Percentiles rank a stretch among this genome's conserved stretches.
Conservation (phyloP, 371 early-diverging fungal genomes). For the Syncephalastrum racemosum region DNA sequence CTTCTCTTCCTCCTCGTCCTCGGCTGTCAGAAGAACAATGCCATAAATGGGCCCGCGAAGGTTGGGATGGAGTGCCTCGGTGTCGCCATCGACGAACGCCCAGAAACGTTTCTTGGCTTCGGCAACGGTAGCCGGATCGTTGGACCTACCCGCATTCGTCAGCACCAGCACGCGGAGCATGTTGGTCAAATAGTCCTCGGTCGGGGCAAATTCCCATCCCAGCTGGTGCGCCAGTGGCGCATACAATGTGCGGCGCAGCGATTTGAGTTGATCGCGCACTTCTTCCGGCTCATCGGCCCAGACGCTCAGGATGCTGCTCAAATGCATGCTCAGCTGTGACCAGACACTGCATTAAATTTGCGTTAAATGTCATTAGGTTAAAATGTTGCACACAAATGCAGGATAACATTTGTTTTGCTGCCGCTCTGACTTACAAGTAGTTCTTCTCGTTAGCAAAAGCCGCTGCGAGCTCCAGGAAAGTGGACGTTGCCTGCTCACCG, state of each 20-base stretch:
- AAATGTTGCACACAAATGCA: too few relatives aligned
- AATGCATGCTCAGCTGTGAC: slow-evolving; percentile 53
- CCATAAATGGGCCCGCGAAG: slow-evolving; percentile 79
- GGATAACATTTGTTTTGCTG: too few relatives aligned
- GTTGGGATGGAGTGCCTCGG: slow-evolving; percentile 75
- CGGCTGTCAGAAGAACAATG: slow-evolving; percentile 70
- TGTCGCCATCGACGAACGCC: slow-evolving; percentile 40
- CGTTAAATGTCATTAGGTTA: too few relatives aligned
- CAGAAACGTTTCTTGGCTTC: slow-evolving; percentile 51
- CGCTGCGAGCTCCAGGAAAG: slow-evolving; percentile 54
- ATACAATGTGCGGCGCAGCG: slow-evolving; percentile 57
- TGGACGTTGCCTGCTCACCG: slow-evolving; percentile 56
- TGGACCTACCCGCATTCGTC: slow-evolving; percentile 42
- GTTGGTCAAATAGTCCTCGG: slow-evolving; percentile 51
- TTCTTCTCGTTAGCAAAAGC: slow-evolving; percentile 49
- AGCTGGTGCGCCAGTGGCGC: slow-evolving; percentile 56
- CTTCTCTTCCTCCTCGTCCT: slow-evolving; percentile 60
- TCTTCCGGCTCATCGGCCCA: slow-evolving; percentile 55
- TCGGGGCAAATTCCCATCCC: slow-evolving; percentile 58
- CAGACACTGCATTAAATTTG: slow-evolving; percentile 26
- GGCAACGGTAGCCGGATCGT: slow-evolving; percentile 31
- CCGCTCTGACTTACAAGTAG: slow-evolving; percentile 42
- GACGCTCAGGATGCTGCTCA: slow-evolving; percentile 48
- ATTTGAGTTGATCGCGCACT: slow-evolving; percentile 44
- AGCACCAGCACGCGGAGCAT: slow-evolving; percentile 46